A percentile compares a stretch with the other conserved stretches of the same genome.
Evolutionary conservation across 805 yeast species (phyloP).

Genomic region (Alloascoidea africana): DNA sequence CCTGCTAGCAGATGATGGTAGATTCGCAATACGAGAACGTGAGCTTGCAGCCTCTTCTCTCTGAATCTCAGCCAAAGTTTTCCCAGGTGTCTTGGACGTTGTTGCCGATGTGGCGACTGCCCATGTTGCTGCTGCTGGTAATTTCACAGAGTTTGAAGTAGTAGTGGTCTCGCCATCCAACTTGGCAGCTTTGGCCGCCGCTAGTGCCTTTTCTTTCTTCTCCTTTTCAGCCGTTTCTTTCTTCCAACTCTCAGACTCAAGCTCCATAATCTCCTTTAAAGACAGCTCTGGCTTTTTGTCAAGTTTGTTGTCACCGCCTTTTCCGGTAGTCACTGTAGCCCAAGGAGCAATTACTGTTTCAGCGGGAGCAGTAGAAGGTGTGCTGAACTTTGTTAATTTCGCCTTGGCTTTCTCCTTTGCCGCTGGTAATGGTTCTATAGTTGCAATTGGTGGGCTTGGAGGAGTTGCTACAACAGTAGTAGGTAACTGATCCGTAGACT

Average conservation of each 20-base stretch:
- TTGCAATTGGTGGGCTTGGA: no score
- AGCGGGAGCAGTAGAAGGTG: background rate
- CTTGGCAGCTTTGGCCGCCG: no score
- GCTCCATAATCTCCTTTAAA: background rate
- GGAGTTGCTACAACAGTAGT: conserved; percentile 11
- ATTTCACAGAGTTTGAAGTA: no score
- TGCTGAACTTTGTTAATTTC: no score
- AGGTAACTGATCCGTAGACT: conserved; percentile 2
- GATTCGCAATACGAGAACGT: conserved; percentile 3
- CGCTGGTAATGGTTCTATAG: no score
- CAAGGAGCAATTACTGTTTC: conserved; percentile 1
- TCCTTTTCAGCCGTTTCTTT: background rate
- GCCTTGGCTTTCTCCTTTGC: no score
- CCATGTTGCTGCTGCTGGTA: conserved; percentile 4
- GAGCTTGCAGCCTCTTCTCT: conserved; percentile 18
- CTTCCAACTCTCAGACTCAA: background rate
- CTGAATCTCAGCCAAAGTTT: conserved; percentile 21
- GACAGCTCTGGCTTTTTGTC: conserved; percentile 1
- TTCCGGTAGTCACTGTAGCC: background rate
- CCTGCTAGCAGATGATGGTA: conserved; percentile 1
- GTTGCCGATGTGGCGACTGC: conserved; percentile 7
- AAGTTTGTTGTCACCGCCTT: background rate
- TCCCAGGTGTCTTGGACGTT: conserved; percentile 12
- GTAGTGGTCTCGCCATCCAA: no score
- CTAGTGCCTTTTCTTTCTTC: no score